Evolutionary conservation across 2,329 filamentous ascomycete species (phyloP).

Genomic region (Fusarium sambucinum): DNA sequence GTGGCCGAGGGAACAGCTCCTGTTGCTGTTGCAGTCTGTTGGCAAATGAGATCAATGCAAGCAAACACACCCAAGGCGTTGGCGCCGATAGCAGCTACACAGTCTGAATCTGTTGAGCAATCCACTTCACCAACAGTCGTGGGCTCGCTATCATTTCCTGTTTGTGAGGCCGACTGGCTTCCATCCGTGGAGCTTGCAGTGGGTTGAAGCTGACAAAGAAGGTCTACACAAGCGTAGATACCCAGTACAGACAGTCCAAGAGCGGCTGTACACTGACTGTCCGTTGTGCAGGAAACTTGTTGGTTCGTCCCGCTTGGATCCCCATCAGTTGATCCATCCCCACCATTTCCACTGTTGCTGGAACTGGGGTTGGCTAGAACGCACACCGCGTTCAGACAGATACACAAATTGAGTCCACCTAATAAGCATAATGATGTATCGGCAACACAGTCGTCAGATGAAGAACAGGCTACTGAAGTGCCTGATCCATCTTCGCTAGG

Average conservation of each 20-base stretch:
- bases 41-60: slow-evolving; percentile 12
- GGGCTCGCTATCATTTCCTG: background rate
- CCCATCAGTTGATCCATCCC: background rate
- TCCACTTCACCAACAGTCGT: background rate
- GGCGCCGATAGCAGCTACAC: slow-evolving; percentile 1
- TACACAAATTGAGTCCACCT: background rate
- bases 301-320: background rate
- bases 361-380: background rate
- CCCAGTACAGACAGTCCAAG: slow-evolving; percentile 15
- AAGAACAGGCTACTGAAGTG: slow-evolving; percentile 2
- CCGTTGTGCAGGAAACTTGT: background rate
- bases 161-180: background rate
- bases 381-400: background rate
- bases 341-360: background rate
- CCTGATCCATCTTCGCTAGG: background rate
- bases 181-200: background rate
- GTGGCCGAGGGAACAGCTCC: background rate
- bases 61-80: background rate
- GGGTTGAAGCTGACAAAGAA: slow-evolving; percentile 18
- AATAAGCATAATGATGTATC: slow-evolving; percentile 1
- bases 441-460: slow-evolving; percentile 4
- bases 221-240: slow-evolving; percentile 17
- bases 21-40: slow-evolving; percentile 1
- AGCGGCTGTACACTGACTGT: slow-evolving; percentile 11
- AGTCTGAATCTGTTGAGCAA: slow-evolving; percentile 18